Evolutionary conservation across 1,284 basidiomycete genomes (phyloP).

Genomic region (Heterobasidion occidentale): DNA sequence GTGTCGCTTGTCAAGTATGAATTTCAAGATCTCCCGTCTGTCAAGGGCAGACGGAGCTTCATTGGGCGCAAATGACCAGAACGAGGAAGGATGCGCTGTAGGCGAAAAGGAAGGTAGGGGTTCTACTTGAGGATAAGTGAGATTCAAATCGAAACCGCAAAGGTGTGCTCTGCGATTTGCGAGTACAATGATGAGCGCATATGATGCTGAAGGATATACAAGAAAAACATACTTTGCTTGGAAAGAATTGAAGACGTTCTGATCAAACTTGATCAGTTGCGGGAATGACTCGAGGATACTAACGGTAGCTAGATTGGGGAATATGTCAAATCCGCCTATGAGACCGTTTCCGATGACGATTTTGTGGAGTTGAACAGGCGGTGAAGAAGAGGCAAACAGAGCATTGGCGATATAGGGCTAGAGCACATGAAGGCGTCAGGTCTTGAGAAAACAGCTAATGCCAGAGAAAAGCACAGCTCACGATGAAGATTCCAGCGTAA

Average conservation of each 20-base stretch:
- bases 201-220: not conserved
- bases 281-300: constrained; percentile 62
- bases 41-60: constrained; percentile 1
- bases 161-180: constrained; percentile 38
- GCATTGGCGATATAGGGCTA: constrained; percentile 70
- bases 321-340: constrained; percentile 39
- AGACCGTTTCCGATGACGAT: constrained; percentile 66
- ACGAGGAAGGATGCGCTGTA: constrained; percentile 4
- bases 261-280: constrained; percentile 64
- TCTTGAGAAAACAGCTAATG: not conserved
- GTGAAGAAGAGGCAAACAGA: constrained; percentile 50
- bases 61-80: constrained; percentile 3
- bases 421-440: too few species aligned
- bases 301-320: constrained; percentile 46
- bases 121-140: constrained; percentile 61
- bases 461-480: constrained; percentile 19
- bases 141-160: constrained; percentile 59
- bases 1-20: not conserved
- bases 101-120: constrained; percentile 35
- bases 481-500: constrained; percentile 61
- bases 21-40: not conserved
- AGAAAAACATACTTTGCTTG: constrained; percentile 45
- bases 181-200: not conserved
- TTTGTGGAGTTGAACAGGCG: constrained; percentile 61
- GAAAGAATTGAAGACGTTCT: constrained; percentile 59